phyloP scores from a whole-genome alignment of 441 rosid species.

The Manihot esculenta region DNA sequence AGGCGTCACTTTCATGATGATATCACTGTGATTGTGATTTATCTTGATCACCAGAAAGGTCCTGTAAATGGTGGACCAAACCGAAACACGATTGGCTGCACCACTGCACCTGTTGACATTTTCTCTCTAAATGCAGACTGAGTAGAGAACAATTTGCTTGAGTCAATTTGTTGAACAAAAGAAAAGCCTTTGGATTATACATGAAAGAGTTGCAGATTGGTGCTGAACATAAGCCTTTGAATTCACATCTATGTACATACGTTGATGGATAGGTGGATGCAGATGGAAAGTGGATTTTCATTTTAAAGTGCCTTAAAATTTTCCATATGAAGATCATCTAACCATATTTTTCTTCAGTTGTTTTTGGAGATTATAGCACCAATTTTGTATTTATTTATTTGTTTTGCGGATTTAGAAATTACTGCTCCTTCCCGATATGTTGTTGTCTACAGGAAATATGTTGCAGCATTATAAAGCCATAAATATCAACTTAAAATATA shows the following conservation, averaged over 20 bases:
- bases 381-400: constrained; percentile 1
- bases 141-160: constrained; percentile 37
- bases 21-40: constrained; percentile 72
- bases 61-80: constrained; percentile 24
- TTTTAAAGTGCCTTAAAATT: not conserved
- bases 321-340: constrained; percentile 28
- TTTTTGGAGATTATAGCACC: not conserved
- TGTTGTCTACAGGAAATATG: too few species aligned
- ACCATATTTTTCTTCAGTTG: constrained; percentile 10
- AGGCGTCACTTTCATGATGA: constrained; percentile 86
- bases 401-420: too few species aligned
- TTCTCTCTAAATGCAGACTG: constrained; percentile 53
- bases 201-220: not conserved
- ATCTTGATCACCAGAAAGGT: constrained; percentile 54
- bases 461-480: too few species aligned
- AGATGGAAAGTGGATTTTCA: constrained; percentile 17
- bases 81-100: constrained; percentile 38
- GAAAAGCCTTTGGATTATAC: not conserved
- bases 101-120: constrained; percentile 62
- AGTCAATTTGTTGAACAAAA: constrained; percentile 18
- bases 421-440: too few species aligned
- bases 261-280: constrained; percentile 14
- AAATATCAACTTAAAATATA: too few species aligned
- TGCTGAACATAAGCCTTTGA: not conserved
- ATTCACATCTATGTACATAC: constrained; percentile 1